Conservation (phyloP, 2,329 filamentous ascomycete species). For the Cytospora schulzeri region DNA sequence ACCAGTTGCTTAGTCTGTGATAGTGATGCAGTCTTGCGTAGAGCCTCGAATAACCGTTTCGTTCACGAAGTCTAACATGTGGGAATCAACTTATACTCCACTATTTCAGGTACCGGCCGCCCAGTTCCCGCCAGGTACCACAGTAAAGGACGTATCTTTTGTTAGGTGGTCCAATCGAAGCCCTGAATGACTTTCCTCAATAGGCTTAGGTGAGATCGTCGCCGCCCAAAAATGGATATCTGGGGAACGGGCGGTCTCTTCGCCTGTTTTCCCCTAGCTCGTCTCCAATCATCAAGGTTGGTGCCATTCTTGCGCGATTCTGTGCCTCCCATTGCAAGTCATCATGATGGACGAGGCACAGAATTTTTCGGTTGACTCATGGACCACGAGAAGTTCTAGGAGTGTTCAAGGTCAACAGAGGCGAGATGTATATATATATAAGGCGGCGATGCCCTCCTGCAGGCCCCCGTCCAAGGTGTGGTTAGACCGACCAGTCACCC, state of each 20-base stretch:
- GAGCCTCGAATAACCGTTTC: conserved; percentile 22
- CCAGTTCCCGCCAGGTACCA: conserved; percentile 15
- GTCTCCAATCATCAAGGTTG: conserved; percentile 17
- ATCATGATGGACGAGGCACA: conserved; percentile 14
- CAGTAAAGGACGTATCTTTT: neutral
- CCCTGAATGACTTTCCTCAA: neutral
- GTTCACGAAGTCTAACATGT: neutral
- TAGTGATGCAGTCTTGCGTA: neutral
- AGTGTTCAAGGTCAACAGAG: neutral
- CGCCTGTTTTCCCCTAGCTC: conserved; percentile 16
- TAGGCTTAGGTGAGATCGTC: neutral
- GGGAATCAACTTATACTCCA: conserved; percentile 2
- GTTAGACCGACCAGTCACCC: neutral
- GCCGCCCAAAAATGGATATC: conserved; percentile 4
- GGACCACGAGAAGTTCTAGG: conserved; percentile 4
- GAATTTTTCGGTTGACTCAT: conserved; percentile 17
- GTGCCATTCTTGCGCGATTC: conserved; percentile 20
- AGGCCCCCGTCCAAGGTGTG: neutral
- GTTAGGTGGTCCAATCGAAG: neutral
- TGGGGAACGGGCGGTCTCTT: neutral
- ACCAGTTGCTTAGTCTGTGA: neutral
- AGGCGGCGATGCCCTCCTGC: conserved; percentile 1
- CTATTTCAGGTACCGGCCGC: conserved; percentile 22
- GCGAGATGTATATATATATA: conserved; percentile 5
- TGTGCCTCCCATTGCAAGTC: conserved; percentile 15